Base-by-base conservation (phyloP, 352 stramenopile genomes). In the Globisporangium emineosum region DNA sequence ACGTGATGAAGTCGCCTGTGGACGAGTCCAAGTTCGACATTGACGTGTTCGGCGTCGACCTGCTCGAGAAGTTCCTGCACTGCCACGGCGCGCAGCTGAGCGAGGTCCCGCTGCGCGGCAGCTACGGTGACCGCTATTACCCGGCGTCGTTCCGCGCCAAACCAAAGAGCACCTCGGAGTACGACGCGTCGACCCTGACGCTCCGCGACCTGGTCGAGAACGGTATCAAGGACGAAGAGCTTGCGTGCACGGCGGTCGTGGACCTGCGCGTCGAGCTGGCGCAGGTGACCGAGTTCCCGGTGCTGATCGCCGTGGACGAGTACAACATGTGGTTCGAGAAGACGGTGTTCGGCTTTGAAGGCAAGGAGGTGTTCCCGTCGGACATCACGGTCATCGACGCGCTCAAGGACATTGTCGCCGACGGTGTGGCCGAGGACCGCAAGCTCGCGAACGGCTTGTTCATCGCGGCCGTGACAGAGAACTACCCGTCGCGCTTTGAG, bases 301-400 rank as follows among this genome's bases (percentile, higher is more conserved):
- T 96, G 65, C 70, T 96, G 12, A 88, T 96, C 60, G 88, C 88
- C 13, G 78, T 96, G 17, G 88, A 96, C 71, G 86, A 96, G 71
- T 96, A 94, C 83, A 96, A 94, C 75, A 83, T 71, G 66, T 93
- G 83, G 82, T 94, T 94, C 62, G 74, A 88, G 61, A 83, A 90
- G 70, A 94, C 88, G 0, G 81, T 94, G 21, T 95, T 96, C 57
- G 86, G 84, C 51, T 96, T 93, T 72, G 88, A 96, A 63, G 84
- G 83, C 64, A 71, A 87, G 64, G 75, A 90, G 55, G 83, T 96
- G 47, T 64, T 65, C 49, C 81, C 88, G 23, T 68, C 73, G 53
- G 88, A 96, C 60, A 93, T 96, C 67, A 88, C 88, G 62, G 78
- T 94, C 52, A 83, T 96, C 27, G 79, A 90, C 21, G 77, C 88